Evolutionary conservation across 495 filamentous ascomycete species (phyloP).

Genomic region (Collariella sp.): DNA sequence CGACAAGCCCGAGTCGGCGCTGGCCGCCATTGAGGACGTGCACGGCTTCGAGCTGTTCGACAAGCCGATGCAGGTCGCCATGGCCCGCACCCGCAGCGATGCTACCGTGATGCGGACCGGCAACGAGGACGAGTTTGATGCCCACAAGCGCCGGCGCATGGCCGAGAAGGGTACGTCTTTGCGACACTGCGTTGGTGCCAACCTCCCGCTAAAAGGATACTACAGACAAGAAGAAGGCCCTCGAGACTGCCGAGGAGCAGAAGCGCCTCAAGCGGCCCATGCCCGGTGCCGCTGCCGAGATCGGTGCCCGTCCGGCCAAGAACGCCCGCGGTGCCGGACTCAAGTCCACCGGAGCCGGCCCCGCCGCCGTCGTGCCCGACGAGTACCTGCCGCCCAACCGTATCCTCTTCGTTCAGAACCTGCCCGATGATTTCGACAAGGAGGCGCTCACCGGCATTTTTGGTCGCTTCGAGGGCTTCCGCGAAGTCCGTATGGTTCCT

Average conservation of each 20-base stretch:
- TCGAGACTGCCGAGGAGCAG: constrained; percentile 70
- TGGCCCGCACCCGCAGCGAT: constrained; percentile 80
- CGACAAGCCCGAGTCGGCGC: constrained; percentile 65
- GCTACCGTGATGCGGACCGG: constrained; percentile 67
- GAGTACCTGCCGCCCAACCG: constrained; percentile 97
- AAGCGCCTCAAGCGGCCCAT: constrained; percentile 74
- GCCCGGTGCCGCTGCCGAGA: constrained; percentile 39
- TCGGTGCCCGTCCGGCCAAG: constrained; percentile 60
- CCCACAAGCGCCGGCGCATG: constrained; percentile 73
- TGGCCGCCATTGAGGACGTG: constrained; percentile 75
- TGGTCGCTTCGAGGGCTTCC: constrained; percentile 85
- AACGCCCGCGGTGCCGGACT: constrained; percentile 67
- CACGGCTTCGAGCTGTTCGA: constrained; percentile 93
- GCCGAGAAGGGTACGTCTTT: constrained; percentile 75
- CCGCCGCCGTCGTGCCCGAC: constrained; percentile 76
- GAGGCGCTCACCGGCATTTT: constrained; percentile 75
- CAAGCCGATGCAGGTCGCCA: constrained; percentile 82
- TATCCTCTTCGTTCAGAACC: constrained; percentile 88
- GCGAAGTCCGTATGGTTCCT: constrained; percentile 82
- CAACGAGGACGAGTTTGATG: constrained; percentile 75
- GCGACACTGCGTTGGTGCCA: not conserved
- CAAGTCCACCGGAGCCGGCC: constrained; percentile 64
- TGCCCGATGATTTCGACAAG: constrained; percentile 79
- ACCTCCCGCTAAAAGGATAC: not conserved
- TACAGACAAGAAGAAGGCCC: constrained; percentile 83